Percentiles rank a stretch among this genome's conserved stretches.
Evolutionary conservation across 768 basidiomycete species (phyloP).

Genomic region (Phanerochaete carnosa): DNA sequence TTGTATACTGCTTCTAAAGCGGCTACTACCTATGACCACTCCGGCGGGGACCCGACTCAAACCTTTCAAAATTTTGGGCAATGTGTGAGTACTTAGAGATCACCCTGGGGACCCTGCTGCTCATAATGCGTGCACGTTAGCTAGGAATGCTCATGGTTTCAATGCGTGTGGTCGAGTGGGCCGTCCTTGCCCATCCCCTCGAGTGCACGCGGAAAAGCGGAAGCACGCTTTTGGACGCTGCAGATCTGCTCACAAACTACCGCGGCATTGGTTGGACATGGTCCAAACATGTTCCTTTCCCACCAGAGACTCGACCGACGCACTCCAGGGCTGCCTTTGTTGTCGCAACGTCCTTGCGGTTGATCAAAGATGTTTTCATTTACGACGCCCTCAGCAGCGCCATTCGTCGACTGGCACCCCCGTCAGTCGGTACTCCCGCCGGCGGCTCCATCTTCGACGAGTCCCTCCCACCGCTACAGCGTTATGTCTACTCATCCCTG

Average conservation of each 20-base stretch:
- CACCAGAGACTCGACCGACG: slow-evolving; percentile 35
- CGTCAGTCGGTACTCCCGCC: slow-evolving; percentile 31
- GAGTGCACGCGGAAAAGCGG: background rate
- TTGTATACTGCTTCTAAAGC: slow-evolving; percentile 1
- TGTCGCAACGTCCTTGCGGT: slow-evolving; percentile 30
- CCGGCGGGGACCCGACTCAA: background rate
- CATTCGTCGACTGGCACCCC: slow-evolving; percentile 34
- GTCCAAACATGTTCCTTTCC: slow-evolving; percentile 17
- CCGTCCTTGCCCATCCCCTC: background rate
- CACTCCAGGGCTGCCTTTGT: slow-evolving; percentile 28
- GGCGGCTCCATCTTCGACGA: slow-evolving; percentile 38
- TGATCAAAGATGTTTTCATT: slow-evolving; percentile 32
- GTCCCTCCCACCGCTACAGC: slow-evolving; percentile 27
- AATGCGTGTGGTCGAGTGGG: slow-evolving; percentile 6
- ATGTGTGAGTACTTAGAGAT: background rate
- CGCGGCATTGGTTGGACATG: slow-evolving; percentile 65
- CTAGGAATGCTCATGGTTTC: background rate
- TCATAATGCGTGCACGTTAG: background rate
- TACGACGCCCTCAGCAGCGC: slow-evolving; percentile 44
- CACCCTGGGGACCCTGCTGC: background rate
- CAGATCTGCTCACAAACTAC: slow-evolving; percentile 47
- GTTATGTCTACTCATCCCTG: slow-evolving; percentile 22
- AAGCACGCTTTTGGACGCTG: slow-evolving; percentile 20
- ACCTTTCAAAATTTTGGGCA: slow-evolving; percentile 6
- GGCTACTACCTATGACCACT: background rate